Evolutionary conservation across 2,329 filamentous ascomycete genomes (phyloP).

Genomic region (Shiraia bambusicola): DNA sequence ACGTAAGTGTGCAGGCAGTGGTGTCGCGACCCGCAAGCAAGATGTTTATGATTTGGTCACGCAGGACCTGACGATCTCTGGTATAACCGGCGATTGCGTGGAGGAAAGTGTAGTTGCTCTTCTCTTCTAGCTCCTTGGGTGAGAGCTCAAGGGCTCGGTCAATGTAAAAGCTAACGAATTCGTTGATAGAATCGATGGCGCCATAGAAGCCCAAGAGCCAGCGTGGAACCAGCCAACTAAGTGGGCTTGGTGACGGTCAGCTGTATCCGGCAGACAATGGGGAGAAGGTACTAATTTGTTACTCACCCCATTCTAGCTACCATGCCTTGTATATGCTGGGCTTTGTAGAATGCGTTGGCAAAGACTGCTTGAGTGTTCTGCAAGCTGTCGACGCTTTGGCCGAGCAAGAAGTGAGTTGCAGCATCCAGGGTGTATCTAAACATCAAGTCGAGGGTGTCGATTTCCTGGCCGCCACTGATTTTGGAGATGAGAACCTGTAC

Average conservation of each 20-base stretch:
- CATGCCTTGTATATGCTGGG: conserved; percentile 72
- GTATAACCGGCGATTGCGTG: conserved; percentile 83
- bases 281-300: background rate
- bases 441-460: conserved; percentile 76
- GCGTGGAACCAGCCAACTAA: conserved; percentile 65
- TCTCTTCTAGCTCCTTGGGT: conserved; percentile 70
- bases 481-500: conserved; percentile 70
- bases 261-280: background rate
- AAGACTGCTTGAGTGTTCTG: conserved; percentile 64
- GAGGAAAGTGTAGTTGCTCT: conserved; percentile 82
- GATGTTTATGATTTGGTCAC: conserved; percentile 73
- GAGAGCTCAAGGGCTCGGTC: conserved; percentile 69
- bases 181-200: conserved; percentile 68
- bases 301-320: conserved; percentile 63
- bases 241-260: conserved; percentile 49
- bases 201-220: conserved; percentile 61
- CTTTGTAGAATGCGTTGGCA: conserved; percentile 77
- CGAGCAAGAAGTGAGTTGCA: conserved; percentile 83
- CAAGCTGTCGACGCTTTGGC: conserved; percentile 68
- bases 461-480: conserved; percentile 55
- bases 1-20: conserved; percentile 78
- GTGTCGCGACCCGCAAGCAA: conserved; percentile 86
- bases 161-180: conserved; percentile 77
- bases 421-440: conserved; percentile 78
- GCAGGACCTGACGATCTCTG: conserved; percentile 65